Evolutionary conservation across 257 asterid genomes (phyloP).

Genomic region (Solanum pinnatisectum): DNA sequence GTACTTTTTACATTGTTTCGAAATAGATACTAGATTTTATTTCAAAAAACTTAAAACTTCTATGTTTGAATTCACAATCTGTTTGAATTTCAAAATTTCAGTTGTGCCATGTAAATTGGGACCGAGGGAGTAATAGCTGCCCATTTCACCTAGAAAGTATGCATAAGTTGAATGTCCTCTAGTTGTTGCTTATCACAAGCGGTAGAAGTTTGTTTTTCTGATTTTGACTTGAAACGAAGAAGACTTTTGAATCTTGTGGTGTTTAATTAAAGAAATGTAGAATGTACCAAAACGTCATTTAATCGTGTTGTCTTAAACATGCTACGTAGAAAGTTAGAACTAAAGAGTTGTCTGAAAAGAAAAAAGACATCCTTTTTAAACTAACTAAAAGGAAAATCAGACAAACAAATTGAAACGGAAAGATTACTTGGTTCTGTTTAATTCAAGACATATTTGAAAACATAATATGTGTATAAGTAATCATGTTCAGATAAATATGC

Average conservation of each 20-base stretch:
- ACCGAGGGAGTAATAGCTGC: background rate
- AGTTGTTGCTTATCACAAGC: background rate
- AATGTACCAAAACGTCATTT: background rate
- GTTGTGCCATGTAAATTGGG: too few species aligned
- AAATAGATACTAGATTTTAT: too few species aligned
- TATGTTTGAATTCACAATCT: too few species aligned
- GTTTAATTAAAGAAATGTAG: background rate
- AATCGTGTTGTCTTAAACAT: too few species aligned
- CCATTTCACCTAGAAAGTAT: background rate
- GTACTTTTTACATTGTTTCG: too few species aligned
- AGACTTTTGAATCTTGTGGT: background rate
- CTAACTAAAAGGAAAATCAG: accelerated
- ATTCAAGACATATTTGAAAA: background rate
- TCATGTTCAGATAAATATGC: too few species aligned
- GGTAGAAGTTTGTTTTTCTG: too few species aligned
- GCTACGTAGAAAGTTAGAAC: background rate
- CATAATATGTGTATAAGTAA: background rate
- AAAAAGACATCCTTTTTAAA: too few species aligned
- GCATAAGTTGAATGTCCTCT: background rate
- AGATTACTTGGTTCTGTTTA: background rate
- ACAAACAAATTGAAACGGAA: too few species aligned
- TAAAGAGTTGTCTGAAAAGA: background rate
- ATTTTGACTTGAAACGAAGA: too few species aligned
- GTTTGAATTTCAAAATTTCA: too few species aligned
- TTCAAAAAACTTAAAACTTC: too few species aligned